A percentile compares a stretch with the other conserved stretches of the same genome.
Conservation (phyloP, 2,329 filamentous ascomycete genomes). For the Ceratocystis smalleyi region DNA sequence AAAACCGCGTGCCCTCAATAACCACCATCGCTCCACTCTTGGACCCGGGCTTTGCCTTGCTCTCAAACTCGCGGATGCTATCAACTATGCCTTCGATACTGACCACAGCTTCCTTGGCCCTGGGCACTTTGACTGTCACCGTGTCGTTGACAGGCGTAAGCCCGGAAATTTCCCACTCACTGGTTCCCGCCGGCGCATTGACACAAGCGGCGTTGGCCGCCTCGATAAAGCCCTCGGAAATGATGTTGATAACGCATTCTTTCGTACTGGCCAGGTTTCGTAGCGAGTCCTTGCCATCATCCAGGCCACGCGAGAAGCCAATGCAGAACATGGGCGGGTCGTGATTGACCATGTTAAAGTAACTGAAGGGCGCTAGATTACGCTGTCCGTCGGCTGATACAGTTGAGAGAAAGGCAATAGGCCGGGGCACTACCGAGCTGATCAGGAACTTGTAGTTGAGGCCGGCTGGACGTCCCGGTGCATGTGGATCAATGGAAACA, state of each 20-base stretch:
- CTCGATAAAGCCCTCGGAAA: slow-evolving; percentile 70
- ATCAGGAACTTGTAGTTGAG: slow-evolving; percentile 92
- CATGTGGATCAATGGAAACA: slow-evolving; percentile 68
- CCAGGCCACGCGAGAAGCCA: slow-evolving; percentile 32
- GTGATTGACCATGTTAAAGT: slow-evolving; percentile 69
- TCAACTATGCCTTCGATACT: slow-evolving; percentile 68
- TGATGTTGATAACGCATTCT: slow-evolving; percentile 78
- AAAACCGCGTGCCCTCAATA: slow-evolving; percentile 73
- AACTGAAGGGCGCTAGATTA: slow-evolving; percentile 80
- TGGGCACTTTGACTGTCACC: slow-evolving; percentile 48
- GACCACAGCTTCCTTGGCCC: slow-evolving; percentile 72
- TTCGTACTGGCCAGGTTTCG: slow-evolving; percentile 53
- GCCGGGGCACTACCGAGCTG: slow-evolving; percentile 64
- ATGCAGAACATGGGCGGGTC: slow-evolving; percentile 73
- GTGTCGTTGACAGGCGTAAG: slow-evolving; percentile 53
- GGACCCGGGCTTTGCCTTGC: slow-evolving; percentile 50
- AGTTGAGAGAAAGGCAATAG: slow-evolving; percentile 52
- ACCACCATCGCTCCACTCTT: slow-evolving; percentile 61
- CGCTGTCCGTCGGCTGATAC: slow-evolving; percentile 41
- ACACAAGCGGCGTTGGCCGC: slow-evolving; percentile 71
- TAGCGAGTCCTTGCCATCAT: slow-evolving; percentile 60
- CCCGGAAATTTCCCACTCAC: slow-evolving; percentile 67
- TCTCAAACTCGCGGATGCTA: slow-evolving; percentile 62
- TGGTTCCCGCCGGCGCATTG: slow-evolving; percentile 60
- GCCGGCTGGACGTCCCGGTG: slow-evolving; percentile 45